Conservation (phyloP, 2,329 filamentous ascomycete species). For the Epichloe gansuensis region DNA sequence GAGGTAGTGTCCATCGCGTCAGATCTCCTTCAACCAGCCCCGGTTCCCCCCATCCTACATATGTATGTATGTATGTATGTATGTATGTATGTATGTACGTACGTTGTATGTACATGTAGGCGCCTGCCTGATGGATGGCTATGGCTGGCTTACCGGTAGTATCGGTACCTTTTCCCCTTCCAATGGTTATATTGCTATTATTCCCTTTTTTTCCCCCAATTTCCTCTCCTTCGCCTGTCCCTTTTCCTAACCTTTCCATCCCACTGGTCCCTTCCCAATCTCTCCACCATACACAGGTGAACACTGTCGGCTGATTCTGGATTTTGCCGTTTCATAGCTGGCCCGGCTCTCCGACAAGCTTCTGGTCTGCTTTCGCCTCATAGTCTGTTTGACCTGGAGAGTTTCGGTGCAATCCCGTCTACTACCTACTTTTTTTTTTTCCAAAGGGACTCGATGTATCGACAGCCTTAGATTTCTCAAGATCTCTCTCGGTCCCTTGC, state of each 20-base stretch:
- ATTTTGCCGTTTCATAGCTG: slow-evolving; percentile 4
- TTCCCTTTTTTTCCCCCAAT: slow-evolving; percentile 1
- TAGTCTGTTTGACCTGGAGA: slow-evolving; percentile 9
- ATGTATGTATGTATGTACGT: too few species aligned
- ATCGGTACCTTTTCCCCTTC: slow-evolving; percentile 7
- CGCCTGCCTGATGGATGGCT: slow-evolving; percentile 1
- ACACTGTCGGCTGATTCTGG: slow-evolving; percentile 2
- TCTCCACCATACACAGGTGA: neutral
- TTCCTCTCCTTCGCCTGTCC: neutral
- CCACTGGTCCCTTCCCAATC: neutral
- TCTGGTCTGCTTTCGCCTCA: slow-evolving; percentile 12
- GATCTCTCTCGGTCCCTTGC: slow-evolving; percentile 22
- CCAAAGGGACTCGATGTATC: slow-evolving; percentile 21
- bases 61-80: too few species aligned
- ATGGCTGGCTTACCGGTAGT: slow-evolving; percentile 8
- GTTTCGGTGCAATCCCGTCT: slow-evolving; percentile 7
- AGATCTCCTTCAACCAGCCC: slow-evolving; percentile 18
- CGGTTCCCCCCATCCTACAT: slow-evolving; percentile 6
- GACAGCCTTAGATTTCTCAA: slow-evolving; percentile 22
- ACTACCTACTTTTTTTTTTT: neutral
- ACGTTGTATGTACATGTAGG: neutral
- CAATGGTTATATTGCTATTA: slow-evolving; percentile 9
- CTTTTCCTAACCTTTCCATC: neutral
- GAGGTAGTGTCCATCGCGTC: slow-evolving; percentile 19
- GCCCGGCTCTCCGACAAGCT: neutral